phyloP scores from a whole-genome alignment of 2,329 filamentous ascomycete species.

The Aspergillus pseudoglaucus region DNA sequence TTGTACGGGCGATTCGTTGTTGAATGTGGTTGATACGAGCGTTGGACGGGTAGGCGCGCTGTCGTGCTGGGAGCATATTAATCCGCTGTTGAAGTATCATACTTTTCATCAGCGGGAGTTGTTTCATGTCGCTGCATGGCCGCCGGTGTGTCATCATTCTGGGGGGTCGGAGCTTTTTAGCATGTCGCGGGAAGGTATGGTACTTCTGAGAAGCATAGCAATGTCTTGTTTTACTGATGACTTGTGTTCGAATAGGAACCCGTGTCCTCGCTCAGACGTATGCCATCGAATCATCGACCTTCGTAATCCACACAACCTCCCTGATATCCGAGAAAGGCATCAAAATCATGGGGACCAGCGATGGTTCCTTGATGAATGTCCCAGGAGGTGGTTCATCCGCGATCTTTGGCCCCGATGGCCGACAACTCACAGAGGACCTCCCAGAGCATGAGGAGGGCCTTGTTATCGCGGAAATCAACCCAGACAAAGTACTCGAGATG shows the following conservation, averaged over 20 bases:
- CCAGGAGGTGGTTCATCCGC: slow-evolving; percentile 42
- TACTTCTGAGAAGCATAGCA: slow-evolving; percentile 3
- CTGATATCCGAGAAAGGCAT: slow-evolving; percentile 44
- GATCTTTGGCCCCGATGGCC: slow-evolving; percentile 48
- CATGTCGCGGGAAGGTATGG: slow-evolving; percentile 31
- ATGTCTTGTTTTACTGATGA: no score
- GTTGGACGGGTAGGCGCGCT: slow-evolving; percentile 40
- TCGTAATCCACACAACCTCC: slow-evolving; percentile 49
- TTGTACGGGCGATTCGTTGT: slow-evolving; percentile 32
- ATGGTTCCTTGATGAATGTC: slow-evolving; percentile 34
- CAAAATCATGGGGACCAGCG: slow-evolving; percentile 36
- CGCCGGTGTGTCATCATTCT: slow-evolving; percentile 20
- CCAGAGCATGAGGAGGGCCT: slow-evolving; percentile 39
- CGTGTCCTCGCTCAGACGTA: slow-evolving; percentile 46
- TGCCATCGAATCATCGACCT: slow-evolving; percentile 51
- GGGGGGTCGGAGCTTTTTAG: slow-evolving; percentile 20
- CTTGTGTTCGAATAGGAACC: no score
- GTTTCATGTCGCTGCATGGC: slow-evolving; percentile 48
- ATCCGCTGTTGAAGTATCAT: slow-evolving; percentile 47
- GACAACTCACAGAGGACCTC: slow-evolving; percentile 35
- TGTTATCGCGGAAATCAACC: slow-evolving; percentile 44
- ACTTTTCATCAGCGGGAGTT: slow-evolving; percentile 39
- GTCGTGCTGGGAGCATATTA: slow-evolving; percentile 48
- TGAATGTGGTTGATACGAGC: slow-evolving; percentile 29
- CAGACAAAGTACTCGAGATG: slow-evolving; percentile 31